These are phyloP conservation scores for Umbelopsis ramanniana DNA, from an alignment of 192 early-diverging fungal genomes.

Conservation along the genomic window DNA sequence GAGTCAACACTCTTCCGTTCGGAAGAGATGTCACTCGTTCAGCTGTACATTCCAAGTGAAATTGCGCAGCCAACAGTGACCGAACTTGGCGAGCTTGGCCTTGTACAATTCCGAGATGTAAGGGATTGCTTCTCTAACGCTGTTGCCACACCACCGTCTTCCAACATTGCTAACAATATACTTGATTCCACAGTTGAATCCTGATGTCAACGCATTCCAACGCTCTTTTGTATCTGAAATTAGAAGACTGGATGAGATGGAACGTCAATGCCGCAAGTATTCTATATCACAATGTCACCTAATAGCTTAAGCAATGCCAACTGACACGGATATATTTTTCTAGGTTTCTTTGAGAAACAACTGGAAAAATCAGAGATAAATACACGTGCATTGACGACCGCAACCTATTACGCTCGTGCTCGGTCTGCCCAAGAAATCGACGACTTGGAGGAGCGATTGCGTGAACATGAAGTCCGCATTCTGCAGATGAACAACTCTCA, in stretches of 20 bases:
- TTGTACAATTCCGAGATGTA: slow-evolving; percentile 95
- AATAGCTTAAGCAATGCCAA: neutral
- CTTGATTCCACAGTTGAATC: slow-evolving; percentile 71
- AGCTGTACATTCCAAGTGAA: slow-evolving; percentile 96
- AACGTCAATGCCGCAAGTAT: slow-evolving; percentile 87
- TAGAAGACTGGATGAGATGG: slow-evolving; percentile 95
- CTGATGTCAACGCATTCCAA: slow-evolving; percentile 95
- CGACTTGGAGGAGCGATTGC: slow-evolving; percentile 83
- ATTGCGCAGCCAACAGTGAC: slow-evolving; percentile 90
- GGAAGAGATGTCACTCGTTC: slow-evolving; percentile 93
- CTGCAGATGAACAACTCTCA: slow-evolving; percentile 86
- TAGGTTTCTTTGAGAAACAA: slow-evolving; percentile 84
- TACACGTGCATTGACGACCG: slow-evolving; percentile 49
- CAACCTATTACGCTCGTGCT: slow-evolving; percentile 59
- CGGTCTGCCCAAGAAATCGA: slow-evolving; percentile 91
- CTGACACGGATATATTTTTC: neutral
- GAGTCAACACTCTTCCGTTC: slow-evolving; percentile 78
- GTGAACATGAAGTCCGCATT: slow-evolving; percentile 82
- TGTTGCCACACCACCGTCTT: neutral
- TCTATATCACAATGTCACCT: neutral
- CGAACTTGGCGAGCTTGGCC: slow-evolving; percentile 94
- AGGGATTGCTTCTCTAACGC: slow-evolving; percentile 16
- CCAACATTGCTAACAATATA: neutral
- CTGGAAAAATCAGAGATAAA: slow-evolving; percentile 78
- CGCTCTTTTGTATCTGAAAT: slow-evolving; percentile 95